Base-by-base conservation (phyloP, 352 stramenopile species). In the Aphanomyces invadans region DNA sequence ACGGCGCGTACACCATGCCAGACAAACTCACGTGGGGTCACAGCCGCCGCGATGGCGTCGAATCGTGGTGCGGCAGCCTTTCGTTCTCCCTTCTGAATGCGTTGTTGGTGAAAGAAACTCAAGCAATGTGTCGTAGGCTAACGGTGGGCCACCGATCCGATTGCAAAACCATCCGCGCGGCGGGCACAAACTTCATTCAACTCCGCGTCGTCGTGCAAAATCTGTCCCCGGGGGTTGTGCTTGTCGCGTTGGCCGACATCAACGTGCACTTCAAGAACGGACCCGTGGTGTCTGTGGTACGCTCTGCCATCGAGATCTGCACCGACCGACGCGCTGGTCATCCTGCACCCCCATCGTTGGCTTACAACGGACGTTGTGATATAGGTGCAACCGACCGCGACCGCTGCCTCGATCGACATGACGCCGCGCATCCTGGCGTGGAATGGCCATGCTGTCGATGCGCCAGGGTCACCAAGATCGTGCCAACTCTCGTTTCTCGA, bases 151-250 rank as follows among this genome's bases (percentile, higher is more conserved):
- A 91, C 65, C 81, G 78, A 2, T 70, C 80, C 10, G 83, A 91
- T 63, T 91, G 82, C 70, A 75, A 80, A 33, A 71, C 83, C 52
- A 70, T 81, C 1, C 67, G 54, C 7, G 55, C 59, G 12, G 71
- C n/a, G 2, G 12, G 65, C 2, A 75, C 59, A 21, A 33, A 74
- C 38, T 87, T 75, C 63, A 79, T 91, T 45, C 80, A 91, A 61
- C 70, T 91, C 26, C 82, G 82, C 7, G 55, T 91, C 4, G 77
- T 83, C 21, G 68, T 91, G 25, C 82, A 91, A 71, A 91, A 91
- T 62, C 66, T 87, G 5, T 73, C 73, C n/a, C 62, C 77, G 3
- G 75, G 75, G 49, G 69, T 74, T 26, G 71, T 91, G n/a, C 77
- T 73, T 0, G 70, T 91, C 25, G 79, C 88, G 53, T 62, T 88